Evolutionary conservation across 192 early-diverging fungal genomes (phyloP), one percentile per base, ranked within the genome.

Genomic region (Backusella australiensis): DNA sequence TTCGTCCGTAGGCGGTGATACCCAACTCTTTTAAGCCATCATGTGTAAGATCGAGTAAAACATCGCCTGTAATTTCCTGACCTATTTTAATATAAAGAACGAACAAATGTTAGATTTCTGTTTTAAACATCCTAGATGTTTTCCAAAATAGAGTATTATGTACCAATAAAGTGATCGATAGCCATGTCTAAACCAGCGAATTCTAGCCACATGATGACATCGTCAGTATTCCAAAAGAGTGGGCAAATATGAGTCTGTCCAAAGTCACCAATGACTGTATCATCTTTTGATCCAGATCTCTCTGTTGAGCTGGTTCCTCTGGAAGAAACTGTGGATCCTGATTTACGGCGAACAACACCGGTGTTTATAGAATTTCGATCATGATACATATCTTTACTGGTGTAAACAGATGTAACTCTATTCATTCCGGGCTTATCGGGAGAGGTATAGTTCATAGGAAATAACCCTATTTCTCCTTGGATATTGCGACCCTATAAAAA

Each of bases 371-470:
- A 63, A 63, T 63, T 63, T 63, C 56, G 56, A 63, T 63, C 56
- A 29, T 14, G 9, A 12, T 26, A 29, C 56, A 63, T 63, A 6
- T 63, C 23, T 63, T 63, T 63, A 29, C 26, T 63, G 8, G 21
- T 63, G 3, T 63, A 63, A 29, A 29, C 21, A 63, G 56, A 63
- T 12, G 23, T 63, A 4, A 63, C 56, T 63, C 56, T 63, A 29
- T 63, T 63, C 56, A 63, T 63, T 14, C 56, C 56, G 23, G 56
- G 56, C 14, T 63, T 63, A 4, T 44, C 32, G n/a, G 74, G 72
- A 38, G 84, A 82, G 56, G 88, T 86, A 78, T 88, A 91, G 78
- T 90, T 92, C 81, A 85, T 87, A 39, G 93, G 93, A 75, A 94
- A 94, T 35, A 94, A 83, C 34, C 93, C 93, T 15, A 85, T 85